phyloP scores from a whole-genome alignment of 257 asterid species.

The Solanum chaucha region DNA sequence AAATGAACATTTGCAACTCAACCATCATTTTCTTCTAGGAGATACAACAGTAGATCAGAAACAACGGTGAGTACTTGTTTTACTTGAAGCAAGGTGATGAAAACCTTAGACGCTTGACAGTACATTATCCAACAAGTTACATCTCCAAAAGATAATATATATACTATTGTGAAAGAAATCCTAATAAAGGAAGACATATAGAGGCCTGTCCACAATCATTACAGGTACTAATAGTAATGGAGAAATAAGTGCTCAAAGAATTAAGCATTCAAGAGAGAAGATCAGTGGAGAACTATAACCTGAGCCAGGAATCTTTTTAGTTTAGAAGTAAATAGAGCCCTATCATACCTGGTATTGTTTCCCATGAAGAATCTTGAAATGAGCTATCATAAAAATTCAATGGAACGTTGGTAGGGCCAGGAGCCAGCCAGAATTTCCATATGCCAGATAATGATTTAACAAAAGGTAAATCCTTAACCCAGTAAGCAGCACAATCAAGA shows the following conservation, averaged over 20 bases:
- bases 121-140: not conserved
- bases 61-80: not conserved
- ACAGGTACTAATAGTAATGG: not conserved
- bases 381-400: slow-evolving; percentile 41
- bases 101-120: not conserved
- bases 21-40: not conserved
- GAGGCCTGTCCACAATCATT: not conserved
- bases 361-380: slow-evolving; percentile 81
- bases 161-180: not conserved
- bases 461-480: slow-evolving; percentile 84
- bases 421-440: slow-evolving; percentile 74
- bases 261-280: not conserved
- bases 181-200: not conserved
- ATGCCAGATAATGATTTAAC: slow-evolving; percentile 75
- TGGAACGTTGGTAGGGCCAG: slow-evolving; percentile 48
- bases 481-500: slow-evolving; percentile 72
- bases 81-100: not conserved
- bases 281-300: not conserved
- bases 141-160: not conserved
- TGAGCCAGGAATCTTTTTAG: not conserved
- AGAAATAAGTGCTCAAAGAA: not conserved
- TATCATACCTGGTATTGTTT: slow-evolving; percentile 64
- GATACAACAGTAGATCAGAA: not conserved
- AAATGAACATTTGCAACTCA: not conserved
- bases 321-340: not conserved